Evolutionary conservation across 495 filamentous ascomycete genomes (phyloP), one percentile per base, ranked within the genome.

Genomic region (Aeminium ludgeri): DNA sequence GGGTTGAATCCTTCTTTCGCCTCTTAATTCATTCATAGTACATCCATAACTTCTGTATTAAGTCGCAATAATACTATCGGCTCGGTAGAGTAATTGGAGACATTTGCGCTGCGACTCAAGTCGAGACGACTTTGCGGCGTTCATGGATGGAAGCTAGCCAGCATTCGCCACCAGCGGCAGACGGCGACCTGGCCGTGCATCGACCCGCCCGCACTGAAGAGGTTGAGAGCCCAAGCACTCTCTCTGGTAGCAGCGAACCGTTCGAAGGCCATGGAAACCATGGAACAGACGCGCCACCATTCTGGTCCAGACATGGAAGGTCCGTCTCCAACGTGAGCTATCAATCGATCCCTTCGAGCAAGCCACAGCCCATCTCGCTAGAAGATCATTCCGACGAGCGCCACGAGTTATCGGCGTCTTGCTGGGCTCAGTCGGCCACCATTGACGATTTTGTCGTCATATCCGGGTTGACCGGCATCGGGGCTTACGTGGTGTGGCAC

Each of bases 401-500:
- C 11, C 70, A 66, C 20, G 73, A 75, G 51, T 68, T 70, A 5
- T 72, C 64, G 46, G 69, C 68, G 12, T 70, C 71, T 2, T 59
- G 80, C 20, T 84, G 79, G 79, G 79, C 79, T 3, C 65, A 63
- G 35, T 72, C 67, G 43, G 77, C 79, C 16, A 56, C 65, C 2
- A 71, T 84, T 34, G 71, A 80, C 39, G 77, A 80, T 51, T 68
- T 80, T 60, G 65, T 69, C 27, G 62, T 82, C 44, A 68, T 84
- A 34, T 65, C 68, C 44, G 79, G 69, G 0, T 67, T 63, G 30
- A 72, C 68, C 4, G 72, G 73, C 8, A 64, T 80, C 13, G 79
- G 79, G 2, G 67, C 74, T 0, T 84, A 82, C 57, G 76, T 82
- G 18, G 76, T 80, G 13, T 84, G 79, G 79, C 77, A 75, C 55